Evolutionary conservation across 192 early-diverging fungal genomes (phyloP).

Genomic region (Kappamyces sp.): DNA sequence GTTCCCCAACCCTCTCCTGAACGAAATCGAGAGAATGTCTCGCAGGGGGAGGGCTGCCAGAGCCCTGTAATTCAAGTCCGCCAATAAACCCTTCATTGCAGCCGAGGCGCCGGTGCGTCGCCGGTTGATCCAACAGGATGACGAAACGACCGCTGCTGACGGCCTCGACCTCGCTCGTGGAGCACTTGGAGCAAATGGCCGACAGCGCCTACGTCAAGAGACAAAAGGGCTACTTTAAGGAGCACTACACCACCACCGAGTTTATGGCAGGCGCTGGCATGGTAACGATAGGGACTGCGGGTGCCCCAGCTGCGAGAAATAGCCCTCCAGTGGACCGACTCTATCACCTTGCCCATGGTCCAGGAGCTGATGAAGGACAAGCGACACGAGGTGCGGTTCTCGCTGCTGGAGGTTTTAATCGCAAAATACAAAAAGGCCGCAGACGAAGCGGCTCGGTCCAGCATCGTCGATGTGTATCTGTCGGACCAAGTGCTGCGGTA

Average conservation of each 20-base stretch:
- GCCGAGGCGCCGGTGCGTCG: no score
- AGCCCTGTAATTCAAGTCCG: constrained; percentile 19
- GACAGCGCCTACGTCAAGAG: no score
- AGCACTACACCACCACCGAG: no score
- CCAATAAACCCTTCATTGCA: no score
- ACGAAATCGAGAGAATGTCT: constrained; percentile 38
- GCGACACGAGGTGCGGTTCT: constrained; percentile 1
- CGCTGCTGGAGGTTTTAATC: constrained; percentile 1
- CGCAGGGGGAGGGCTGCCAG: constrained; percentile 28
- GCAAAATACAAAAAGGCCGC: no score
- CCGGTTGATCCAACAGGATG: no score
- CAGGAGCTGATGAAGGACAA: neutral
- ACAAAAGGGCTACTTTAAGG: no score
- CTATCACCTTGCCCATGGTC: constrained; percentile 2
- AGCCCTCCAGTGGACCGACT: constrained; percentile 7
- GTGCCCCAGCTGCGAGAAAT: constrained; percentile 3
- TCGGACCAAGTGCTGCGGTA: neutral
- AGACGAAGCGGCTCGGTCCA: neutral
- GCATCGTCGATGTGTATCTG: constrained; percentile 6
- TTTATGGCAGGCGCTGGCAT: no score
- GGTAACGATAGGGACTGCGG: neutral
- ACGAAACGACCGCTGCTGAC: no score
- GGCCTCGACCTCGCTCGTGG: no score
- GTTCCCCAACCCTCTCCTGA: constrained; percentile 43
- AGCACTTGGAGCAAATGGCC: no score